These are phyloP conservation scores for Trichoderma aggressivum DNA, from an alignment of 2,329 filamentous ascomycete species.

Conservation along the genomic window DNA sequence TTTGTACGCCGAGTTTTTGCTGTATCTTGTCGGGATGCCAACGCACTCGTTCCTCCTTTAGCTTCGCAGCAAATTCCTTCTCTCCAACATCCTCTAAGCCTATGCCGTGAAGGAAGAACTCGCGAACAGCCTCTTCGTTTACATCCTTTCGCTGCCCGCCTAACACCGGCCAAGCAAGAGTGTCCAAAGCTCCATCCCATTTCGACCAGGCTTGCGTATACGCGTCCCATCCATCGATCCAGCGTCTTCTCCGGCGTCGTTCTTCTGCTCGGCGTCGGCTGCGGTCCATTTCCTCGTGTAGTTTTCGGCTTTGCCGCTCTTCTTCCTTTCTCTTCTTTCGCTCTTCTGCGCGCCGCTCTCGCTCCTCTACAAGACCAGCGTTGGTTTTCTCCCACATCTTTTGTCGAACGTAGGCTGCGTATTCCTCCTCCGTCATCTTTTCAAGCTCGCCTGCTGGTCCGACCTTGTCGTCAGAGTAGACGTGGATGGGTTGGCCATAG, in stretches of 20 bases:
- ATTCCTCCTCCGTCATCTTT: slow-evolving; percentile 89
- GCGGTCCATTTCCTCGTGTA: slow-evolving; percentile 65
- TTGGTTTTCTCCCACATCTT: slow-evolving; percentile 97
- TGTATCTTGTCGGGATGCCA: slow-evolving; percentile 99
- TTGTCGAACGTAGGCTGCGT: slow-evolving; percentile 76
- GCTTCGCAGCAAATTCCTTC: slow-evolving; percentile 43
- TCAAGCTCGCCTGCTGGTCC: slow-evolving; percentile 61
- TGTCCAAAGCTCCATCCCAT: slow-evolving; percentile 45
- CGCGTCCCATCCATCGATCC: slow-evolving; percentile 58
- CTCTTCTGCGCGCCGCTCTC: slow-evolving; percentile 57
- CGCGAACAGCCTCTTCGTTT: slow-evolving; percentile 57
- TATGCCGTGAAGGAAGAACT: slow-evolving; percentile 61
- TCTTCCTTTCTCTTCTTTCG: slow-evolving; percentile 49
- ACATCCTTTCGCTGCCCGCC: slow-evolving; percentile 55
- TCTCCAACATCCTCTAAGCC: slow-evolving; percentile 43
- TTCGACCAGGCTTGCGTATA: slow-evolving; percentile 63
- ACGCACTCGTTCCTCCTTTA: slow-evolving; percentile 82
- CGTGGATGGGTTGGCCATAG: slow-evolving; percentile 93
- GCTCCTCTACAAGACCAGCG: slow-evolving; percentile 76
- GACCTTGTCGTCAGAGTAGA: slow-evolving; percentile 56
- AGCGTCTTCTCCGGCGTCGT: slow-evolving; percentile 52
- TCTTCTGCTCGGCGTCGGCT: slow-evolving; percentile 66
- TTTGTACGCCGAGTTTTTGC: slow-evolving; percentile 72
- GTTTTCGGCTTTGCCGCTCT: slow-evolving; percentile 46
- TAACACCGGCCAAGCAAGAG: slow-evolving; percentile 69